Percentiles rank a stretch among this genome's conserved stretches.
phyloP scores from a whole-genome alignment of 352 stramenopile species.

The Globisporangium echinulatum region DNA sequence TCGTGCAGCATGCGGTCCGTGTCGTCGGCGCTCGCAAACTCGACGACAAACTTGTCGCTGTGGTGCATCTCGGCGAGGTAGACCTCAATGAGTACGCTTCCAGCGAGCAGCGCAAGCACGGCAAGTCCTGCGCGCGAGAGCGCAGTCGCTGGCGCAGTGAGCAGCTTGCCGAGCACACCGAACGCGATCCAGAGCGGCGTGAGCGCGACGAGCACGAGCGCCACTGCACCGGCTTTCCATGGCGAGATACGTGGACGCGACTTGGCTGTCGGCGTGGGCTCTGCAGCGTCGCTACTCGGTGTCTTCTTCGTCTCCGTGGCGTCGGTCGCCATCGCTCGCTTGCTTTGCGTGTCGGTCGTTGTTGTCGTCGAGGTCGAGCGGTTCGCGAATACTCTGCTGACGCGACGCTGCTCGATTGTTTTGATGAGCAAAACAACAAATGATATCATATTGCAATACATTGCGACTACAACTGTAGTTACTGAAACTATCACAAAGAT shows the following conservation, averaged over 20 bases:
- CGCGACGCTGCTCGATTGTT: no score
- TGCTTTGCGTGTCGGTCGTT: no score
- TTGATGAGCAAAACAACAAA: no score
- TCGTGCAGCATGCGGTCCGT: slow-evolving; percentile 3
- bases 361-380: no score
- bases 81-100: slow-evolving; percentile 16
- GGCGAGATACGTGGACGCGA: slow-evolving; percentile 14
- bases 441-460: no score
- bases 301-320: no score
- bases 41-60: slow-evolving; percentile 2
- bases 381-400: no score
- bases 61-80: slow-evolving; percentile 12
- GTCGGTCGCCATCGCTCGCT: no score
- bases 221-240: slow-evolving; percentile 18
- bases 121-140: slow-evolving; percentile 19
- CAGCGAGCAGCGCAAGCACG: slow-evolving; percentile 15
- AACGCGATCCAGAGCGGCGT: slow-evolving; percentile 41
- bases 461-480: no score
- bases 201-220: slow-evolving; percentile 22
- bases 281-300: background rate
- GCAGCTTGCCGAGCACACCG: slow-evolving; percentile 29
- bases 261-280: background rate
- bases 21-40: slow-evolving; percentile 4
- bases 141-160: slow-evolving; percentile 23
- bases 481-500: no score